phyloP scores from a whole-genome alignment of 1,284 basidiomycete genomes.

The Austroboletus novae-zelandiae region DNA sequence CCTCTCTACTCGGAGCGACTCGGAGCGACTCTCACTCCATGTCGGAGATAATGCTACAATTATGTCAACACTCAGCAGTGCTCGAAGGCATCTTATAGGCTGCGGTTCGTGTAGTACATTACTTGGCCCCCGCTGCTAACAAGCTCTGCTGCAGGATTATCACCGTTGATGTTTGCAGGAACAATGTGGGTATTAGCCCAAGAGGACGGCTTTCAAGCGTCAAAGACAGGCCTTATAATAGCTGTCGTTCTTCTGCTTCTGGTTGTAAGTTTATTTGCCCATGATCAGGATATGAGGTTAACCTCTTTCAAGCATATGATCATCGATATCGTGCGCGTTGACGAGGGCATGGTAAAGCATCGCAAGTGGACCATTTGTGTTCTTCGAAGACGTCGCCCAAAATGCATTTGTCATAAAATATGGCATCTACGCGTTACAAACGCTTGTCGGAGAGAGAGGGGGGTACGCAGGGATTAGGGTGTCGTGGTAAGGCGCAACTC shows the following conservation, averaged over 20 bases:
- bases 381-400: conserved; percentile 18
- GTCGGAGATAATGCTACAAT: conserved; percentile 10
- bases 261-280: conserved; percentile 1
- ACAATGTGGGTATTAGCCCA: conserved; percentile 8
- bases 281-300: not conserved
- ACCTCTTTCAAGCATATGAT: conserved; percentile 19
- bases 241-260: conserved; percentile 8
- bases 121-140: not conserved
- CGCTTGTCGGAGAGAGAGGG: conserved; percentile 21
- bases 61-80: conserved; percentile 2
- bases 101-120: conserved; percentile 2
- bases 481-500: conserved; percentile 14
- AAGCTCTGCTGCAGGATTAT: conserved; percentile 8
- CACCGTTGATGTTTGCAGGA: conserved; percentile 13
- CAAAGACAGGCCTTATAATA: not conserved
- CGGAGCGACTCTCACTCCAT: not conserved
- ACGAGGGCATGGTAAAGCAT: conserved; percentile 21
- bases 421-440: conserved; percentile 19
- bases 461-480: too few species aligned
- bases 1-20: too few species aligned
- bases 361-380: conserved; percentile 20
- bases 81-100: conserved; percentile 14
- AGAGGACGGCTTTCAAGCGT: not conserved
- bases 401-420: conserved; percentile 23
- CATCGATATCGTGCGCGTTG: conserved; percentile 19